Evolutionary conservation across 2,329 filamentous ascomycete genomes (phyloP).

Genomic region (Alternaria gaisen): DNA sequence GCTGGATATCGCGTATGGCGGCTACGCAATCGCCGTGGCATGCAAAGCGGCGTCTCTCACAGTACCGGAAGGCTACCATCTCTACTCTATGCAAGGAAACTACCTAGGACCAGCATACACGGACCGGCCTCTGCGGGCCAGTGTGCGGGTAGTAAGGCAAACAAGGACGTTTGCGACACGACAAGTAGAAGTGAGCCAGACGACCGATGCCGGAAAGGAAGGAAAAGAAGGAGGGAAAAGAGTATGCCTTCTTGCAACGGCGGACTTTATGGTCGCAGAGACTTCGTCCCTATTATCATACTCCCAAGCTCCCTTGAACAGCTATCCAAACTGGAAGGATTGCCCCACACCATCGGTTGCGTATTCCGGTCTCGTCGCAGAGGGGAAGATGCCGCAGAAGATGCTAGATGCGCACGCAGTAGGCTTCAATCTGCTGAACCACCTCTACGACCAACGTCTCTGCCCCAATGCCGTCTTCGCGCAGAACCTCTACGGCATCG

Average conservation of each 20-base stretch:
- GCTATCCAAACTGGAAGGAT: conserved; percentile 39
- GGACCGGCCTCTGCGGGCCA: conserved; percentile 51
- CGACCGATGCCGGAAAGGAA: conserved; percentile 7
- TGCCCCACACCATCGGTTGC: conserved; percentile 13
- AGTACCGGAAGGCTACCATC: conserved; percentile 48
- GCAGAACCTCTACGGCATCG: conserved; percentile 56
- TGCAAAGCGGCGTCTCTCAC: conserved; percentile 55
- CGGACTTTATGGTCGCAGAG: conserved; percentile 60
- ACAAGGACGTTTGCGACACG: conserved; percentile 61
- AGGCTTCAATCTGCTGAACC: conserved; percentile 41
- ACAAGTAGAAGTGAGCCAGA: conserved; percentile 58
- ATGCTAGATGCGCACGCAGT: conserved; percentile 30
- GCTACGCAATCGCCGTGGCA: conserved; percentile 55
- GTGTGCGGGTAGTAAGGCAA: conserved; percentile 52
- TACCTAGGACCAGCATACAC: conserved; percentile 59
- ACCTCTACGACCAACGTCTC: conserved; percentile 50
- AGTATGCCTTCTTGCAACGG: conserved; percentile 55
- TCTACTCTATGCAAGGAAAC: conserved; percentile 59
- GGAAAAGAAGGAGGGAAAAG: conserved; percentile 48
- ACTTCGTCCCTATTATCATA: conserved; percentile 49
- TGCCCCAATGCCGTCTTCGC: conserved; percentile 54
- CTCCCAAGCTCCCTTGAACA: conserved; percentile 46
- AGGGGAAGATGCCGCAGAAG: conserved; percentile 26
- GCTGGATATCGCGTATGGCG: conserved; percentile 56
- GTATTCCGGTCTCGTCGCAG: conserved; percentile 4